Evolutionary conservation across 306 rosid genomes (phyloP), one percentile per base, ranked within the genome.

Genomic region (Elaeagnus macrophylla): DNA sequence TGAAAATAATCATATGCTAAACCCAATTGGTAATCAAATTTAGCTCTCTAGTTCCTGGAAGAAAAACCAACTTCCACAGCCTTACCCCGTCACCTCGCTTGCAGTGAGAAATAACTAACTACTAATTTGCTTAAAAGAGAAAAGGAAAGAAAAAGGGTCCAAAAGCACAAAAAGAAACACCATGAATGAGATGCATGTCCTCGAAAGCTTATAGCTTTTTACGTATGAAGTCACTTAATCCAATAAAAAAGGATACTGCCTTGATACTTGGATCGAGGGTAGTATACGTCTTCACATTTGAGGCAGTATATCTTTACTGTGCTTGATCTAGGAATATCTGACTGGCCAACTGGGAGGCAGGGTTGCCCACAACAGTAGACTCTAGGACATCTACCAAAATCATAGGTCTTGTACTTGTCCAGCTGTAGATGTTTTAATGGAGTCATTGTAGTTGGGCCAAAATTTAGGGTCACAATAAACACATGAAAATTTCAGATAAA

Each of bases 311-410:
- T 81, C 56, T 86, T 81, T 51, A 86, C 75, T 6, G 82, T 83
- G 75, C 82, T 77, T 59, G 86, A 61, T 66, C 94, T 71, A 12
- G 95, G 84, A 73, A 81, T 63, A 67, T 86, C 95, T 16, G 89
- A 83, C 66, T 81, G 89, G 32, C 95, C 95, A 70, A 83, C 75
- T 40, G 94, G 95, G 66, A 86, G 86, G 67, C 95, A 86, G 50
- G 94, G 72, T 70, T 83, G 94, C 17, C 95, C 94, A 0, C 79
- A 70, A 78, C 95, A 86, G 75, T 69, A 77, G 53, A 86, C 95
- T 77, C 95, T 74, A 13, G 95, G 94, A 59, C 95, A 86, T 75
- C 89, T 79, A 50, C 95, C 94, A 45, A 86, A 86, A 67, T 86
- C 86, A 41, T 65, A 72, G 71, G 72, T 86, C 66, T 83, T 83